Base-by-base conservation (phyloP, 2,329 filamentous ascomycete species). In the Trichoderma breve region DNA sequence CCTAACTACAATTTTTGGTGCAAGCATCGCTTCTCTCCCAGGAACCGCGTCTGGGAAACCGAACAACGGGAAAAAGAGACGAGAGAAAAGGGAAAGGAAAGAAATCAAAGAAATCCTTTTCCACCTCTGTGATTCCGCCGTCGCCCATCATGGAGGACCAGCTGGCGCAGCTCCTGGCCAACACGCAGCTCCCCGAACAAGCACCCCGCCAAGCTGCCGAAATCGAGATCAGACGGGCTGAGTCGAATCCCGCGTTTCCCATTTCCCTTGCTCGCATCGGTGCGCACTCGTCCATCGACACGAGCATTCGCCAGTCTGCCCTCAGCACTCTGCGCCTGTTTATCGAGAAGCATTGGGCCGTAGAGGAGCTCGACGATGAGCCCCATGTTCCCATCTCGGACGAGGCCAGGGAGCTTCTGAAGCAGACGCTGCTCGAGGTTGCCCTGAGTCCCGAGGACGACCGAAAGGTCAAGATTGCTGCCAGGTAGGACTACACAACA, bases 381-480 rank as follows among this genome's bases (percentile, higher is more conserved):
- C 82, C 84, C 21, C 87, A 86, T 72, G 84, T 94, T 34, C 87
- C 91, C 63, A 90, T 97, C 76, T 86, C 87, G 68, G 93, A 97
- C 75, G 86, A 89, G 61, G 89, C 90, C 75, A 96, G 97, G 81
- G 86, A 87, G 43, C 87, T 91, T 78, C 86, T 98, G 74, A 90
- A 94, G 76, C 87, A 89, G 74, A 86, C 89, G 71, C 84, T 98
- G 74, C 87, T 99, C 66, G 90, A 94, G 74, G 86, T 98, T 71
- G 92, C 92, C 26, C 87, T 95, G 63, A 92, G 89, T 72, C 84
- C 87, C 55, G 91, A 92, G 71, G 89, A 90, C 34, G 93, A 97
- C 79, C 89, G 94, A 76, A 97, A 93, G 83, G 91, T 98, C 79
- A 96, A 96, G 84, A 89, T 91, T 71, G 90, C 92, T n/a, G 93